Evolutionary conservation across 1,139 yeast species (phyloP).

Genomic region (Zhuliangozyma parablackwelliae): DNA sequence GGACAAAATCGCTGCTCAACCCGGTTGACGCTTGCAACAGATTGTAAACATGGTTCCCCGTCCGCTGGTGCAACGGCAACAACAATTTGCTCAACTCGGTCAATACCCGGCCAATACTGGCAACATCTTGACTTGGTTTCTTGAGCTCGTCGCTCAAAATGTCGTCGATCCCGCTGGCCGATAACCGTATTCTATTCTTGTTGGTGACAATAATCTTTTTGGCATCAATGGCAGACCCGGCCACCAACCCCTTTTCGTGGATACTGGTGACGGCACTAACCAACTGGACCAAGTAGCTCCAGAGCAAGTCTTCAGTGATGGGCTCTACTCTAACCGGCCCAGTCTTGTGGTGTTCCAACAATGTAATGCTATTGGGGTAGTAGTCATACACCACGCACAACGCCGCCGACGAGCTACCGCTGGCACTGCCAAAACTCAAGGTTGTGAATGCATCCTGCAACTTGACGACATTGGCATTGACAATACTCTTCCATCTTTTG

Average conservation of each 20-base stretch:
- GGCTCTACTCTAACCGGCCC: slow-evolving; percentile 33
- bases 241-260: slow-evolving; percentile 60
- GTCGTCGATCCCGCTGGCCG: slow-evolving; percentile 71
- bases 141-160: slow-evolving; percentile 31
- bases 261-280: slow-evolving; percentile 60
- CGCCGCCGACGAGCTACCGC: slow-evolving; percentile 21
- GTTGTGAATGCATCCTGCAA: slow-evolving; percentile 84
- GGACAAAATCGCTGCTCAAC: slow-evolving; percentile 22
- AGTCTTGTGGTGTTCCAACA: slow-evolving; percentile 33
- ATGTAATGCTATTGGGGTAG: slow-evolving; percentile 34
- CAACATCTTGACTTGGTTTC: slow-evolving; percentile 37
- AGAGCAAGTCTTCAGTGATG: slow-evolving; percentile 61
- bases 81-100: slow-evolving; percentile 49
- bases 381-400: slow-evolving; percentile 40
- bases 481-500: slow-evolving; percentile 34
- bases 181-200: slow-evolving; percentile 65
- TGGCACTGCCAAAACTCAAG: slow-evolving; percentile 73
- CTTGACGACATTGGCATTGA: slow-evolving; percentile 59
- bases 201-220: slow-evolving; percentile 69
- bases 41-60: slow-evolving; percentile 1
- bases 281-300: slow-evolving; percentile 75
- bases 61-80: slow-evolving; percentile 26
- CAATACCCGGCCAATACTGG: slow-evolving; percentile 53
- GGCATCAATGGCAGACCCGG: slow-evolving; percentile 56
- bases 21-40: slow-evolving; percentile 14